phyloP scores from a whole-genome alignment of 1,284 basidiomycete species.

The Leccinum ambiguum region DNA sequence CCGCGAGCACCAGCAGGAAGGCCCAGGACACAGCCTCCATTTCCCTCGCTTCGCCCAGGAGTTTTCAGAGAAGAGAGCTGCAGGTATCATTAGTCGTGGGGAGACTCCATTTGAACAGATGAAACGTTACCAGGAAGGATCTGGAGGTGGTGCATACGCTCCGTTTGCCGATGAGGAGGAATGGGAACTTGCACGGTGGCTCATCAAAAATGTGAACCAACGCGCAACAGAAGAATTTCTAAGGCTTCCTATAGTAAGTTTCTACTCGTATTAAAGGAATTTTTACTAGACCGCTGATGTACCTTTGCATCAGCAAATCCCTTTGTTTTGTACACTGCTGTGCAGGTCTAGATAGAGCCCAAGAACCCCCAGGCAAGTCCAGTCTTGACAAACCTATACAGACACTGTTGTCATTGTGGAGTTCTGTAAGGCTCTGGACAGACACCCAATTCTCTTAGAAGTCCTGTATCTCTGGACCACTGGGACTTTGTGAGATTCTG shows the following conservation, averaged over 20 bases:
- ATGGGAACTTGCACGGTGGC: constrained; percentile 14
- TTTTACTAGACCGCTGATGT: not conserved
- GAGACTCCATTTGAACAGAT: not conserved
- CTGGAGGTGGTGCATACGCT: not conserved
- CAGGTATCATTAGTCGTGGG: not conserved
- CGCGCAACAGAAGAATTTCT: constrained; percentile 8
- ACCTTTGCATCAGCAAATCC: not conserved
- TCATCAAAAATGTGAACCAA: too few species aligned
- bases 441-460: too few species aligned
- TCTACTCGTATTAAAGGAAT: not conserved
- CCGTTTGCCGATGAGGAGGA: constrained; percentile 9
- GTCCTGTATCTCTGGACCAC: too few species aligned
- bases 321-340: too few species aligned
- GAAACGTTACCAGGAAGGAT: not conserved
- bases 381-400: too few species aligned
- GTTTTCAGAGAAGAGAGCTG: not conserved
- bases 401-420: too few species aligned
- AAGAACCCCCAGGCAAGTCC: too few species aligned
- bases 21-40: not conserved
- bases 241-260: constrained; percentile 13
- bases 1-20: not conserved
- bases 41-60: not conserved
- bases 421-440: too few species aligned
- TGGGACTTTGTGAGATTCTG: too few species aligned
- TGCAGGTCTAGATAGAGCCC: too few species aligned